Conservation (phyloP, 345 rosid species). For the Microthlaspi erraticum region DNA sequence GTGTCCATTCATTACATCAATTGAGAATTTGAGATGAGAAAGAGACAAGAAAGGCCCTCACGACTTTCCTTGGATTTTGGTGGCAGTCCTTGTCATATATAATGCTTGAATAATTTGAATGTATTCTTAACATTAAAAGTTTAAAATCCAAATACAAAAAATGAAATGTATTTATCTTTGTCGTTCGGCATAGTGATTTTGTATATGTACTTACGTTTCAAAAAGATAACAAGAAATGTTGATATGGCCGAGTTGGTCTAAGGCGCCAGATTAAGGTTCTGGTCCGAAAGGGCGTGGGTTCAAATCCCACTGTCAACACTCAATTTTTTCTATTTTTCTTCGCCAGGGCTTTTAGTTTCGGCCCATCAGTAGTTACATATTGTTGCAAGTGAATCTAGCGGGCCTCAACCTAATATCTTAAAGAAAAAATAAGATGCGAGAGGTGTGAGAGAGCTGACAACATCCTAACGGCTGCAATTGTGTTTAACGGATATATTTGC, state of each 20-base stretch:
- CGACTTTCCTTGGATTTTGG: constrained; percentile 27
- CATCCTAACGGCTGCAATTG: too few relatives aligned
- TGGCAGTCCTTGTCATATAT: constrained; percentile 42
- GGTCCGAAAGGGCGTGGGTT: constrained; percentile 99
- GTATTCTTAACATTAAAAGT: too few relatives aligned
- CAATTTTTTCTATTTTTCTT: neutral
- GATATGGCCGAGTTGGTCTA: constrained; percentile 99
- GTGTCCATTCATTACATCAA: constrained; percentile 28
- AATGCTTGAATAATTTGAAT: constrained; percentile 25
- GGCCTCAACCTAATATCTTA: neutral
- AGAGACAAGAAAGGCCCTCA: constrained; percentile 28
- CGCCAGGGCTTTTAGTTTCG: neutral
- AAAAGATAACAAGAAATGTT: constrained; percentile 35
- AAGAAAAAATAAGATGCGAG: too few relatives aligned
- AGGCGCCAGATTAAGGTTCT: constrained; percentile 99
- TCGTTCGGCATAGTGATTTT: too few relatives aligned
- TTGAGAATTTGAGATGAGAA: constrained; percentile 8
- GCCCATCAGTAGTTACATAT: neutral
- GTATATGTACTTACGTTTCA: too few relatives aligned
- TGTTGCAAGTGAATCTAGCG: neutral
- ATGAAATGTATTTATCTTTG: too few relatives aligned
- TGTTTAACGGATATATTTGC: too few relatives aligned
- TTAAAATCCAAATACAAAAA: too few relatives aligned
- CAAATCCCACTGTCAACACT: constrained; percentile 92
- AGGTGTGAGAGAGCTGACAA: too few relatives aligned